Evolutionary conservation across 78 protist species (phyloP).

Genomic region (Acrasis kona): DNA sequence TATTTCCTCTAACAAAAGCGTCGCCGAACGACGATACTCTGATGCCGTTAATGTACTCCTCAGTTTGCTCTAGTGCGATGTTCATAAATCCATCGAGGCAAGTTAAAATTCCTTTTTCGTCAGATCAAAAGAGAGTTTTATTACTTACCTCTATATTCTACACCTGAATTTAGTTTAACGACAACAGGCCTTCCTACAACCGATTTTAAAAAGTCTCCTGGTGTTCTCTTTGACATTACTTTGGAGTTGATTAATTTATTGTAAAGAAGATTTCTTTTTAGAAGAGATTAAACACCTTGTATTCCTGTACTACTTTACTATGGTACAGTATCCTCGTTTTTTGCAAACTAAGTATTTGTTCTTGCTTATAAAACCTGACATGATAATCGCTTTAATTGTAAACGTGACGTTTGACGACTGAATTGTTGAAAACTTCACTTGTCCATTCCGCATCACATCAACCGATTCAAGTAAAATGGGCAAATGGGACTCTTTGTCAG

Average conservation of each 20-base stretch:
- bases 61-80: constrained; percentile 91
- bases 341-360: too few species aligned
- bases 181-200: constrained; percentile 86
- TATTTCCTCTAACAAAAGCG: constrained; percentile 88
- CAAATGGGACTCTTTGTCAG: too few species aligned
- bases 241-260: neutral
- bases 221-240: constrained; percentile 15
- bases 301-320: too few species aligned
- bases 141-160: constrained; percentile 78
- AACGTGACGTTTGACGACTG: too few species aligned
- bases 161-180: constrained; percentile 88
- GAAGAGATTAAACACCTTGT: too few species aligned
- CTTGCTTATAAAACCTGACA: too few species aligned
- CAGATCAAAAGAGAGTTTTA: neutral
- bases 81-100: constrained; percentile 92
- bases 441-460: too few species aligned
- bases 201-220: constrained; percentile 67
- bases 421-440: too few species aligned
- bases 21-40: constrained; percentile 76
- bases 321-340: too few species aligned
- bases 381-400: too few species aligned
- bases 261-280: too few species aligned
- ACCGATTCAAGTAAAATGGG: too few species aligned
- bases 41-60: constrained; percentile 81
- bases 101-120: constrained; percentile 70